Evolutionary conservation across 805 yeast species (phyloP), one percentile per base, ranked within the genome.

Genomic region (Saccharomycopsis schoenii): DNA sequence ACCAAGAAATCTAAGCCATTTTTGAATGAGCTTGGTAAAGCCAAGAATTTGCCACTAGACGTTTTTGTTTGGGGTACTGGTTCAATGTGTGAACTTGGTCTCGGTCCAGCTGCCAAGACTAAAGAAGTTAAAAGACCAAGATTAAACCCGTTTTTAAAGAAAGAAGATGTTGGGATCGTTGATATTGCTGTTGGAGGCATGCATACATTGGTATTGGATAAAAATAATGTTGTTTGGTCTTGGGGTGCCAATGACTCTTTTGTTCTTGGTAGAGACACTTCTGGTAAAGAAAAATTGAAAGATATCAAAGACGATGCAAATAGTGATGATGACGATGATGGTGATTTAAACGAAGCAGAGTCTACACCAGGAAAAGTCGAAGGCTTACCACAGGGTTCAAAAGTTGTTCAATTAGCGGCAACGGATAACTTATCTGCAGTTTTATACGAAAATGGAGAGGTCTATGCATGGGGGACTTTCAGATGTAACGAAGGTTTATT

Each of bases 181-280:
- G 93, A 89, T 65, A 78, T 94, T 68, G 90, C 96, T 0, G 96
- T 84, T 29, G 99, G 99, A 58, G 99, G 99, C 58, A 93, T 94
- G 87, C 99, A 94, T 70, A 83, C 88, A 0, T 70, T 94, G 55
- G 97, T 93, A 0, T 73, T 93, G 58, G 97, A 91, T 70, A 72
- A 81, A 47, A 76, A 83, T 17, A 90, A 90, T 66, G 78, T 81
- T 62, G 73, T 94, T n/a, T 94, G 97, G 97, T 88, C 97, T 2
- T 94, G 99, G 99, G 99, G 99, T 62, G 88, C 89, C 55, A 94
- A 94, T 67, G 99, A 94, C 69, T 85, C 91, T 63, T 90, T 87
- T 42, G 97, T 89, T 3, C 77, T 94, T 54, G 99, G 98, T 19
- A 83, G 99, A 71, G 89, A 87, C 67, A 86, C 94, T 0, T 80